Base-by-base conservation (phyloP, 78 protist genomes). In the Speleostelium caveatum region DNA sequence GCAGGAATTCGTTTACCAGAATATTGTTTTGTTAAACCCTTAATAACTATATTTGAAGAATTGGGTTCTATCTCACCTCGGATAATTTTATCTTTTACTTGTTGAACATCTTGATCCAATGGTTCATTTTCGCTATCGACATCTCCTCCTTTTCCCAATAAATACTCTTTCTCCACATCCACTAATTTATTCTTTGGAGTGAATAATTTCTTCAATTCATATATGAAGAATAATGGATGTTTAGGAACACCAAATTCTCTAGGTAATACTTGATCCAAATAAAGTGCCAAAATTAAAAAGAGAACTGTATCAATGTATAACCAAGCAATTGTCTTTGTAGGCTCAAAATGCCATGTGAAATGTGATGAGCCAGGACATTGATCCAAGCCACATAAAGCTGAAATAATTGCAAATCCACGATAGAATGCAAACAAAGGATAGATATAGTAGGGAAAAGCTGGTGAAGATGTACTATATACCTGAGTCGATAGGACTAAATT, bases 231-330 rank as follows among this genome's bases (percentile, higher is more conserved):
- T 49, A 79, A 55, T 49, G 95, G 95, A 32, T 80, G 92, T 17
- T 38, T 65, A 45, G 78, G 78, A 26, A 78, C 95, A 74, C 95
- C 95, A 65, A 63, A 74, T n/a, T 76, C 95, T 69, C 69, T 66
- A 67, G 95, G 89, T 35, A 69, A 56, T 14, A 93, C 97, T 32
- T 62, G 79, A 42, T 96, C 98, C 24, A 94, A 42, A 79, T 96
- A 96, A 7, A 93, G 36, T 21, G 96, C 87, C 33, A 89, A 42
- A 0, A 86, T 1, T 32, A 92, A 33, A 75, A 74, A 93, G 38
- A 89, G 28, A 17, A 96, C 0, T 16, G 86, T 41, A 38, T 93
- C 96, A 49, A 93, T 41, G 63, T 87, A 30, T 2, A 95, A 60
- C 87, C 86, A 86, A 10, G 38, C 41, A 35, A 95, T 77, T 33